Evolutionary conservation across 352 stramenopile species (phyloP).

Genomic region (Globisporangium yorkense): DNA sequence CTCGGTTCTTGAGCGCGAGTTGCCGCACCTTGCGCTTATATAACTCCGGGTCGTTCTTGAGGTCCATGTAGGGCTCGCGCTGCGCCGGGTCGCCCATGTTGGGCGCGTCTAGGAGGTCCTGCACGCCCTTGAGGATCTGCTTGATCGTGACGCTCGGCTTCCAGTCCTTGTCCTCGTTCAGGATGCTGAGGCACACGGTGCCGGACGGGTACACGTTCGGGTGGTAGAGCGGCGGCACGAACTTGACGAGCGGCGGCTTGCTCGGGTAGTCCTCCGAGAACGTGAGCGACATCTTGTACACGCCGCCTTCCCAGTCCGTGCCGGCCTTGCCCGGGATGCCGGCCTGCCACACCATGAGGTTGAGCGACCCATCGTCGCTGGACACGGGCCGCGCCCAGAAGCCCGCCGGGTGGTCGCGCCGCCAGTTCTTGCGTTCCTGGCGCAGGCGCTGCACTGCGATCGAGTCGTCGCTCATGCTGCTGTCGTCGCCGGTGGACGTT

Average conservation of each 20-base stretch:
- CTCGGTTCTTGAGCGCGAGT: conserved; percentile 80
- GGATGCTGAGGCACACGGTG: conserved; percentile 97
- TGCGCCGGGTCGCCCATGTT: conserved; percentile 88
- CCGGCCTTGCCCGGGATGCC: conserved; percentile 94
- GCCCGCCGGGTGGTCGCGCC: conserved; percentile 92
- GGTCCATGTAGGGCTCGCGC: conserved; percentile 82
- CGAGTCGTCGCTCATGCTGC: conserved; percentile 74
- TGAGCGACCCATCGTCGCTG: conserved; percentile 92
- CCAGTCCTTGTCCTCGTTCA: conserved; percentile 99
- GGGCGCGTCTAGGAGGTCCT: conserved; percentile 83
- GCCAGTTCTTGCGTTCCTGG: conserved; percentile 94
- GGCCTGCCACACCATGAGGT: conserved; percentile 97
- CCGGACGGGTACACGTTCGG: conserved; percentile 95
- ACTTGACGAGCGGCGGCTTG: conserved; percentile 98
- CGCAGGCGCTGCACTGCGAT: conserved; percentile 88
- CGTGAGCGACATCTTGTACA: conserved; percentile 96
- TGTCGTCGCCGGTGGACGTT: background rate
- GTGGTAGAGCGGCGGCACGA: conserved; percentile 96
- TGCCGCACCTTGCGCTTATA: conserved; percentile 85
- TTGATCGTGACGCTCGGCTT: conserved; percentile 96
- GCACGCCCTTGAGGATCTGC: conserved; percentile 97
- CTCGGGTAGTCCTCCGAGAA: conserved; percentile 98
- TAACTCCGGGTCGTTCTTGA: conserved; percentile 87
- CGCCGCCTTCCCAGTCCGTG: conserved; percentile 96
- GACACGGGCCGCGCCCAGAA: conserved; percentile 95